A percentile compares a stretch with the other conserved stretches of the same genome.
phyloP scores from a whole-genome alignment of 106 monocot species.

The Dioscorea dumetorum region DNA sequence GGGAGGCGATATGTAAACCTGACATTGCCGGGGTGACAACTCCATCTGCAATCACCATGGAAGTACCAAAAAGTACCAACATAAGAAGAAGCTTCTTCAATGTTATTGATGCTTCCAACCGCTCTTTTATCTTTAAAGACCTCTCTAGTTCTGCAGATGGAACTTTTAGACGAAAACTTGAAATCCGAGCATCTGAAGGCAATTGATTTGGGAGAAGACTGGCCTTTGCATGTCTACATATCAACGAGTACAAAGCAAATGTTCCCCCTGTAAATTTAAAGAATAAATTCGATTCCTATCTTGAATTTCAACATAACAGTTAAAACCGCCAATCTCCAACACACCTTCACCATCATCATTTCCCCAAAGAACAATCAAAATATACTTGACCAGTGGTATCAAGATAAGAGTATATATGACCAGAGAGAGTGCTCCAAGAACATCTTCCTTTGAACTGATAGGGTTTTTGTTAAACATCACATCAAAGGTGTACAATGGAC shows the following conservation, averaged over 20 bases:
- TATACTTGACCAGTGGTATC: slow-evolving; percentile 83
- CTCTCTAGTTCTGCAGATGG: slow-evolving; percentile 80
- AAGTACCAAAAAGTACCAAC: slow-evolving; percentile 82
- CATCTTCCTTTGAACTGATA: slow-evolving; percentile 55
- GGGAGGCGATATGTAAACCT: slow-evolving; percentile 26
- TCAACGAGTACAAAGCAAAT: slow-evolving; percentile 91
- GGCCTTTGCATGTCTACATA: slow-evolving; percentile 85
- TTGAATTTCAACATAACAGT: not conserved
- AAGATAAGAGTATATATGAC: slow-evolving; percentile 81
- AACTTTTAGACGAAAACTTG: slow-evolving; percentile 68
- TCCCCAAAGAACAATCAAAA: slow-evolving; percentile 61
- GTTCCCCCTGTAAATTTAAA: slow-evolving; percentile 53
- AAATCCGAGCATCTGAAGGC: slow-evolving; percentile 66
- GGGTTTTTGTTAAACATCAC: slow-evolving; percentile 70
- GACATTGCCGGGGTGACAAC: slow-evolving; percentile 96
- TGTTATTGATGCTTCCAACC: slow-evolving; percentile 43
- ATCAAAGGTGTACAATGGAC: slow-evolving; percentile 87
- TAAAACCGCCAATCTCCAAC: slow-evolving; percentile 4
- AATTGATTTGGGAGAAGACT: slow-evolving; percentile 84
- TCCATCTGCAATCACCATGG: slow-evolving; percentile 89
- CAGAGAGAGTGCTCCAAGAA: slow-evolving; percentile 74
- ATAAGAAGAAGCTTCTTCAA: slow-evolving; percentile 68
- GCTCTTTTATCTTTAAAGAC: slow-evolving; percentile 64
- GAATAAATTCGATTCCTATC: too few species aligned
- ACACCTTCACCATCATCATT: slow-evolving; percentile 94